These are phyloP conservation scores for Protea cynaroides DNA, from an alignment of 164 flowering plant species.

Conservation along the genomic window DNA sequence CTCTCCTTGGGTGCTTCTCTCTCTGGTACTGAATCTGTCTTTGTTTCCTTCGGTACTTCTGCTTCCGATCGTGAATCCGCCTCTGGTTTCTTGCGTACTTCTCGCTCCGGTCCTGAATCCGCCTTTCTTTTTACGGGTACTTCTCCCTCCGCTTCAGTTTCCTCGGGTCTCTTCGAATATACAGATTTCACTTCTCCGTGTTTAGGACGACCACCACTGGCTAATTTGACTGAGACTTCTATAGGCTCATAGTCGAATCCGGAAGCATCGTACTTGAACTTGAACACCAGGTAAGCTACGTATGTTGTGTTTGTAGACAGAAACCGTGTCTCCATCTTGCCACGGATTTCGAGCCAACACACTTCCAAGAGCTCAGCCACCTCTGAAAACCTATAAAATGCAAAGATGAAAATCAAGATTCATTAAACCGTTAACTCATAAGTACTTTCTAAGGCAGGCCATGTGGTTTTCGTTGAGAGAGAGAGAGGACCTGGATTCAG, in stretches of 20 bases:
- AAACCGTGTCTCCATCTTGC: constrained; percentile 19
- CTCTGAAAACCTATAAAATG: constrained; percentile 30
- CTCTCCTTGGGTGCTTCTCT: constrained; percentile 10
- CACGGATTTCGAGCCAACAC: constrained; percentile 39
- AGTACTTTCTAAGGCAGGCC: no score
- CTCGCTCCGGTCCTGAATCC: no score
- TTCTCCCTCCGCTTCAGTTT: no score
- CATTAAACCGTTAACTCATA: neutral
- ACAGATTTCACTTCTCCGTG: neutral
- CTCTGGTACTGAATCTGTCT: no score
- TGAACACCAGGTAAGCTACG: constrained; percentile 28
- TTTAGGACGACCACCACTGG: neutral
- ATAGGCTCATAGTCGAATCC: constrained; percentile 3
- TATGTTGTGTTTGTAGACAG: constrained; percentile 31
- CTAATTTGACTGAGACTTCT: constrained; percentile 15
- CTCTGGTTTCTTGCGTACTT: no score
- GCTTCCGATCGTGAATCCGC: no score
- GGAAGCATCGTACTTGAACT: constrained; percentile 1
- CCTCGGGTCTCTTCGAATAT: neutral
- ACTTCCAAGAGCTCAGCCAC: constrained; percentile 34
- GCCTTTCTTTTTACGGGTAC: no score
- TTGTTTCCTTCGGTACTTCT: no score
- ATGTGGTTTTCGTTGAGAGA: no score
- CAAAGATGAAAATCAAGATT: neutral
- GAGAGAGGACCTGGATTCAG: constrained; percentile 23